Base-by-base conservation (phyloP, 2,329 filamentous ascomycete species). In the Aspergillus pseudoglaucus region DNA sequence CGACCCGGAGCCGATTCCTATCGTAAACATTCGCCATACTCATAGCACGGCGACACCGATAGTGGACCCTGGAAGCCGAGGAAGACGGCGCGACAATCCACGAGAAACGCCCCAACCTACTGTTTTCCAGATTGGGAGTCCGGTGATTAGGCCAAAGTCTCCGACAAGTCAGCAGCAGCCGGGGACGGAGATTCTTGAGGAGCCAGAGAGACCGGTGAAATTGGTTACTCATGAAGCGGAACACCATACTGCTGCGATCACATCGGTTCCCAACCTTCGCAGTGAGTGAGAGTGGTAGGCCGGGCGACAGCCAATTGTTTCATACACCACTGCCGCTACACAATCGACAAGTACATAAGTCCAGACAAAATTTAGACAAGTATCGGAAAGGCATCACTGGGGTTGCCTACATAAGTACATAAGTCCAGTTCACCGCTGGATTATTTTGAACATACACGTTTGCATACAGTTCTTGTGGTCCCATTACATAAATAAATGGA, bases 11-110 rank as follows among this genome's bases (percentile, higher is more conserved):
- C 56, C 65, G 3, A 55, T 68, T 2, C 54, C 63, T 1, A 62
- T 68, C 6, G 53, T 52, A 1, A 62, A 55, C 15, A 49, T 52
- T 15, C 47, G 39, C 0, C 58, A 57, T 27, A 68, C 63, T 0
- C 65, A 66, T 51, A 69, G 63, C 49, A 69, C 65, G 2, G 64
- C 65, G 1, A 65, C 56, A 6, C 58, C 56, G 40, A 54, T 40
- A 17, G 41, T 8, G 14, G 53, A 48, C 41, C 27, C 22, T 22
- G 47, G 53, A 35, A 55, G 52, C 33, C 61, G 60, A 7, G 53
- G 57, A 20, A 61, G 64, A 17, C 61, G 60, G 49, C 60, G 59
- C n/a, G 54, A 54, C 3, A 15, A 37, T 5, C 54, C 46, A 15
- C 47, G 48, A 15, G 50, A 52, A 15, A 48, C 47, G 6, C 56